Evolutionary conservation across 202 grass and related monocot genomes (phyloP), one percentile per base, ranked within the genome.

Genomic region (Musa balbisiana): DNA sequence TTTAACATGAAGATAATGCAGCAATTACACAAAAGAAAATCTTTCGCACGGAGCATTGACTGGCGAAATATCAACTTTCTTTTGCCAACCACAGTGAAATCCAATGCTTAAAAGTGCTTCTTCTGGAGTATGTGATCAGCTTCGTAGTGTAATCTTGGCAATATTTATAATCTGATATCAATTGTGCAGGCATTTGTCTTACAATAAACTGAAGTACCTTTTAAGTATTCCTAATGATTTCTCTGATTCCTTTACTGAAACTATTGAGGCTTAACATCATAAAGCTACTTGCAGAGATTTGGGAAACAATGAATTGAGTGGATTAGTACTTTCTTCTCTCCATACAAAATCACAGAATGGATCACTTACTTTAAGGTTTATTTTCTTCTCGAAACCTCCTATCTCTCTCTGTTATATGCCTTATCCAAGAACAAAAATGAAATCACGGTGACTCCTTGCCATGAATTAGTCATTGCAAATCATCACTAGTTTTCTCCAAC

Each of bases 131-230:
- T 2, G 9, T 49, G 11, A 4, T 13, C 12, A 62, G 55, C 74
- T 16, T 73, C 12, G 21, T 27, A 27, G 1, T 27, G 25, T 2
- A 24, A 11, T 72, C 23, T 53, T 20, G n/a, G 12, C 4, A 73
- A 12, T 33, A 33, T 33, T 3, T 33, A 33, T 73, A n/a, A 64
- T 9, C 10, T 49, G 58, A 16, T 49, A 11, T 22, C 55, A 54
- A 60, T 64, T 53, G 85, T 91, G 52, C 89, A 96, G 92, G 25
- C 77, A 96, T 79, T 80, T 96, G 23, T 92, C 92, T 21, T 11
- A 86, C 81, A 96, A 96, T 53, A 81, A 84, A 10, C 76, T 90
- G 0, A 80, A 64, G 0, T 3, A 88, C 52, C 10, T n/a, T 96
- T 87, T 96, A 87, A 84, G 92, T 73, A 74, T 76, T 74, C 50